Evolutionary conservation across 371 early-diverging fungal genomes (phyloP).

Genomic region (Circinella minor): DNA sequence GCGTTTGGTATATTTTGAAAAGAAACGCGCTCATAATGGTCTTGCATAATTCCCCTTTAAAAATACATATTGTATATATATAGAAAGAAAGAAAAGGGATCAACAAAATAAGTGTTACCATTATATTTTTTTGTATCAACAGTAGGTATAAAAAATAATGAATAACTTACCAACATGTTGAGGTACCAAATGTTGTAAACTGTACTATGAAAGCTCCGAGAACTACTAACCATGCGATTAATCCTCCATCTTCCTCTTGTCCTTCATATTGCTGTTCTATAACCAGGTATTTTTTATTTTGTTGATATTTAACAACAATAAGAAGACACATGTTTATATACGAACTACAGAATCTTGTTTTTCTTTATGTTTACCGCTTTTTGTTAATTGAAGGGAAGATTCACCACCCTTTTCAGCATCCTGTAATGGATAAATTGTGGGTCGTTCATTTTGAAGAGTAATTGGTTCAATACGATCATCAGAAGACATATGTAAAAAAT

Average conservation of each 20-base stretch:
- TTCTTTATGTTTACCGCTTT: background rate
- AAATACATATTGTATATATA: background rate
- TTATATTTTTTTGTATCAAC: background rate
- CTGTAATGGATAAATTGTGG: background rate
- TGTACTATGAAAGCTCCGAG: slow-evolving; percentile 58
- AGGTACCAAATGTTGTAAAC: slow-evolving; percentile 57
- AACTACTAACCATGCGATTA: slow-evolving; percentile 65
- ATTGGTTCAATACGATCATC: background rate
- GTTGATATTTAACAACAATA: no score
- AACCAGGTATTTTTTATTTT: no score
- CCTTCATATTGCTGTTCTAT: slow-evolving; percentile 2
- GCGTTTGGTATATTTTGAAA: slow-evolving; percentile 24
- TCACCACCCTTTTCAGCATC: slow-evolving; percentile 9
- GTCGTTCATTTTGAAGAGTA: background rate
- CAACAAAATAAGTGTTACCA: no score
- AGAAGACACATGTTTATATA: no score
- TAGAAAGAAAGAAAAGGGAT: no score
- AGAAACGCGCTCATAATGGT: slow-evolving; percentile 26
- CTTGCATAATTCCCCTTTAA: slow-evolving; percentile 34
- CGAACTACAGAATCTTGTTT: background rate
- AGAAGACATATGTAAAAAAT: background rate
- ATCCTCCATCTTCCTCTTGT: slow-evolving; percentile 30
- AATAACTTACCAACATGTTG: slow-evolving; percentile 34
- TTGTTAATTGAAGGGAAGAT: slow-evolving; percentile 3
- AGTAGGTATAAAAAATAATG: background rate